Evolutionary conservation across 768 basidiomycete genomes (phyloP).

Genomic region (Mycena rosella): DNA sequence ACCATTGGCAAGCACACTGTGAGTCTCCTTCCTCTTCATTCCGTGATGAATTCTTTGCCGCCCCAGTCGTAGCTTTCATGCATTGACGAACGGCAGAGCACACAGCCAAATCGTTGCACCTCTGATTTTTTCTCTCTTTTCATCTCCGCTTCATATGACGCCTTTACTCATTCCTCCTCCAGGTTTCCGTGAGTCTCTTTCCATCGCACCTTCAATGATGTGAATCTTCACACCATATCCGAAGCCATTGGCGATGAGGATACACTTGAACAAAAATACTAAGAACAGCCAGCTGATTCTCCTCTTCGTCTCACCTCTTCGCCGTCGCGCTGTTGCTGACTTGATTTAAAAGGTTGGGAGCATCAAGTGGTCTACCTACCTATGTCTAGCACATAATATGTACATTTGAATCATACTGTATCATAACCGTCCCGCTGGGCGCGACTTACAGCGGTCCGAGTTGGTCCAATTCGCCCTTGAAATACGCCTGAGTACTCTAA

Average conservation of each 20-base stretch:
- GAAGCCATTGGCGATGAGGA: constrained; percentile 63
- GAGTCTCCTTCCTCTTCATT: constrained; percentile 41
- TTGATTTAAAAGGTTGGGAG: too few species aligned
- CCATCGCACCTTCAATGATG: constrained; percentile 54
- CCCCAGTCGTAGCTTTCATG: constrained; percentile 76
- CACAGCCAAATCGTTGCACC: constrained; percentile 76
- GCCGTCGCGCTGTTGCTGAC: not conserved
- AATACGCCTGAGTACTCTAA: too few species aligned
- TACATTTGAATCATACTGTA: too few species aligned
- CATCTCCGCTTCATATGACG: constrained; percentile 14
- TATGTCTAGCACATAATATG: too few species aligned
- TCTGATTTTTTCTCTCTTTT: constrained; percentile 56
- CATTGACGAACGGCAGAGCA: constrained; percentile 79
- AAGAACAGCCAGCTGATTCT: constrained; percentile 74
- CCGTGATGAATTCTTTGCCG: constrained; percentile 78
- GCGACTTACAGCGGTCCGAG: too few species aligned
- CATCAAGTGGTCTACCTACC: too few species aligned
- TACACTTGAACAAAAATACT: constrained; percentile 58
- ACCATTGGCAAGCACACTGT: too few species aligned
- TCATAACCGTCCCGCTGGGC: too few species aligned
- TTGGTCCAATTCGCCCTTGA: too few species aligned
- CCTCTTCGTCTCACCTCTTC: constrained; percentile 8
- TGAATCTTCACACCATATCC: constrained; percentile 59
- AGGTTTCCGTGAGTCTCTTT: constrained; percentile 24
- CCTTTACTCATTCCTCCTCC: constrained; percentile 18